Conservation (phyloP, 495 filamentous ascomycete species). For the Evernia prunastri region DNA sequence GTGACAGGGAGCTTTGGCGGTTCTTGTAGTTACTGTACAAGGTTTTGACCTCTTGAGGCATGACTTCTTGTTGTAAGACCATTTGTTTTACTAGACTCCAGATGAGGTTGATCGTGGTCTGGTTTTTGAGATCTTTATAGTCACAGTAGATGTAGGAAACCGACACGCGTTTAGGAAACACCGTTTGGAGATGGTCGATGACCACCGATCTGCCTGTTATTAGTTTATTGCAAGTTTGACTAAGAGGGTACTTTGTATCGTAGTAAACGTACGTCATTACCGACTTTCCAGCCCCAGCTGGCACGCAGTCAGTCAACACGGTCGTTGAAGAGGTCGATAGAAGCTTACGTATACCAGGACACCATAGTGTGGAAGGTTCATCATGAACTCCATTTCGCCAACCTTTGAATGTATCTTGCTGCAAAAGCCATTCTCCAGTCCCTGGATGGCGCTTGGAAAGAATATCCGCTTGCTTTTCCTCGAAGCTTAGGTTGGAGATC, state of each 20-base stretch:
- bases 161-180: constrained; percentile 24
- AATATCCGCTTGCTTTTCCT: constrained; percentile 7
- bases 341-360: constrained; percentile 14
- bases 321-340: not conserved
- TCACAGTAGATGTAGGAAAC: constrained; percentile 41
- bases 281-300: constrained; percentile 20
- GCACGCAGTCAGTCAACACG: not conserved
- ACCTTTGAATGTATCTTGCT: not conserved
- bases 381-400: constrained; percentile 11
- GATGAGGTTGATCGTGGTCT: constrained; percentile 25
- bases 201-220: constrained; percentile 27
- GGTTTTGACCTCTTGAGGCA: constrained; percentile 26
- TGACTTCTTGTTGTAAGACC: constrained; percentile 17
- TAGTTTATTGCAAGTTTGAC: not conserved
- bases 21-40: constrained; percentile 22
- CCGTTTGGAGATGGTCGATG: constrained; percentile 31
- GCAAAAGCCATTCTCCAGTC: constrained; percentile 14
- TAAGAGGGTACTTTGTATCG: not conserved
- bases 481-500: constrained; percentile 11
- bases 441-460: constrained; percentile 7
- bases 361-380: constrained; percentile 9
- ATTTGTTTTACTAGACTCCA: constrained; percentile 33
- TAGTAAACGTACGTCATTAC: constrained; percentile 15
- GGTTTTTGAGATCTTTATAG: constrained; percentile 29
- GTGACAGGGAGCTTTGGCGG: constrained; percentile 25